Conservation (phyloP, 148 eudicot genomes). For the Rhododendron molle region DNA sequence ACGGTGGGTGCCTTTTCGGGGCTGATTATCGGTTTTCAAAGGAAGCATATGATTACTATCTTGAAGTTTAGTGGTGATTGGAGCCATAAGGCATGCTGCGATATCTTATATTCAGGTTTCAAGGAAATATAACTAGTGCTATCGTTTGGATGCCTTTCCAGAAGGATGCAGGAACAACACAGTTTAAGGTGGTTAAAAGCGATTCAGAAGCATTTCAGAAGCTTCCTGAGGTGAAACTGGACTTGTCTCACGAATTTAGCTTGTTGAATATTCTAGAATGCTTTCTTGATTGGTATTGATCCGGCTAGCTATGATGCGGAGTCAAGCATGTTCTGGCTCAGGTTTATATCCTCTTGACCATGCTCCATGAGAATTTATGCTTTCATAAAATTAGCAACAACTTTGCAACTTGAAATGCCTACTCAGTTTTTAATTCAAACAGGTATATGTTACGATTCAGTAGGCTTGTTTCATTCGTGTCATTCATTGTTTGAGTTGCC, state of each 20-base stretch:
- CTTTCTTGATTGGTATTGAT: neutral
- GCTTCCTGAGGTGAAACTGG: constrained; percentile 5
- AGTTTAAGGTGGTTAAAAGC: neutral
- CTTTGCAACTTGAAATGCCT: neutral
- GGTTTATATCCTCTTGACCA: constrained; percentile 5
- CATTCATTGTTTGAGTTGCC: neutral
- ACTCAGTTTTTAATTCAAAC: neutral
- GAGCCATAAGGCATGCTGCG: neutral
- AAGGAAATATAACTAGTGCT: neutral
- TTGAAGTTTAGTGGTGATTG: neutral
- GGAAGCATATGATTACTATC: neutral
- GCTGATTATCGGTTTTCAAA: neutral
- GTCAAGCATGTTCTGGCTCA: neutral
- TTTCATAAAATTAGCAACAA: neutral
- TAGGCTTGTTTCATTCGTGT: neutral
- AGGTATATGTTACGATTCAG: neutral
- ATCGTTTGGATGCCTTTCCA: neutral
- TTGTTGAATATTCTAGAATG: neutral
- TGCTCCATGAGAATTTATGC: neutral
- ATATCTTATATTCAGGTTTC: neutral
- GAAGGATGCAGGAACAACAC: neutral
- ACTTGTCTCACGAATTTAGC: neutral
- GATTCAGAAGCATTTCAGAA: neutral
- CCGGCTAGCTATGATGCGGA: neutral
- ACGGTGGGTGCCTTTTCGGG: neutral